These are phyloP conservation scores for Phytophthora chlamydospora DNA, from an alignment of 352 stramenopile species.

Conservation along the genomic window DNA sequence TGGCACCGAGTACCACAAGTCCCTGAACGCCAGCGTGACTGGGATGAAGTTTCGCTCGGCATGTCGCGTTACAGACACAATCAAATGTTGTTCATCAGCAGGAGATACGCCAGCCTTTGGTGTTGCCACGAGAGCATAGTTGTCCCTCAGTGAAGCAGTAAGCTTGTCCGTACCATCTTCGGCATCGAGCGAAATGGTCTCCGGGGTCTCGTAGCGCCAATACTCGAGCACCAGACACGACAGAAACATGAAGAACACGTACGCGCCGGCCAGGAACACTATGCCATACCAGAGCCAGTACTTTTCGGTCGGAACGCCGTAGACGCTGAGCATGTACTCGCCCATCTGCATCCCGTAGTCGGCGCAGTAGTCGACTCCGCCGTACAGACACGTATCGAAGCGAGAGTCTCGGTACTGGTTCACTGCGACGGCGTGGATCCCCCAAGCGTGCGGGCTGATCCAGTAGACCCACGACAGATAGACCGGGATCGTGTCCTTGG, in stretches of 20 bases:
- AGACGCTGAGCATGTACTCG: slow-evolving; percentile 34
- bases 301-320: slow-evolving; percentile 22
- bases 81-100: background rate
- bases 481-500: slow-evolving; percentile 33
- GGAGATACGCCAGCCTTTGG: background rate
- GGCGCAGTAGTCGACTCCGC: slow-evolving; percentile 39
- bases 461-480: slow-evolving; percentile 54
- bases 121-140: slow-evolving; percentile 11
- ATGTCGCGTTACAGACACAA: slow-evolving; percentile 39
- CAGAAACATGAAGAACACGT: slow-evolving; percentile 41
- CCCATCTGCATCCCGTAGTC: slow-evolving; percentile 32
- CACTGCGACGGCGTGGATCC: slow-evolving; percentile 30
- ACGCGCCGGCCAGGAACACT: slow-evolving; percentile 33
- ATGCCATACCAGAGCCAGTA: slow-evolving; percentile 33
- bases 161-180: too few relatives aligned
- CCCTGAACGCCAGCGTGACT: slow-evolving; percentile 41
- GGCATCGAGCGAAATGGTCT: too few relatives aligned
- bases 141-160: too few relatives aligned
- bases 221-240: slow-evolving; percentile 5
- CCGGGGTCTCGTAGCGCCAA: too few relatives aligned
- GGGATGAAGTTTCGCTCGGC: slow-evolving; percentile 47
- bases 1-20: slow-evolving; percentile 46
- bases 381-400: slow-evolving; percentile 31
- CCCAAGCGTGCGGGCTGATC: slow-evolving; percentile 50
- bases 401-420: slow-evolving; percentile 35